Evolutionary conservation across 179 eudicot species (phyloP).

Genomic region (Nepenthes alata): DNA sequence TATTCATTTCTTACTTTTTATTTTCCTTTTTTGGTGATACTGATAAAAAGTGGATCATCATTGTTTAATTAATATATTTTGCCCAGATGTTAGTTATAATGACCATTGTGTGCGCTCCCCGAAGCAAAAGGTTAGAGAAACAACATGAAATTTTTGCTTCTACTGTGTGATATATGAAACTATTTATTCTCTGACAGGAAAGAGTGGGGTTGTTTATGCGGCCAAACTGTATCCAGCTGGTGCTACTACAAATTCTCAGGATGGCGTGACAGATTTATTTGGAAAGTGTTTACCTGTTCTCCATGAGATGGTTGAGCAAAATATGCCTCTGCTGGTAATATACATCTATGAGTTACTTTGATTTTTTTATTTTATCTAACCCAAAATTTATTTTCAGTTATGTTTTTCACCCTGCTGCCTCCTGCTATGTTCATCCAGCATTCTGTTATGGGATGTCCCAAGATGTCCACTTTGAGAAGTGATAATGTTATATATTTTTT

Average conservation of each 20-base stretch:
- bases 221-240: constrained; percentile 97
- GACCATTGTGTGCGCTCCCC: too few relatives aligned
- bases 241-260: constrained; percentile 97
- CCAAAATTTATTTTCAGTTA: too few relatives aligned
- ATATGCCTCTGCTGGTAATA: constrained; percentile 82
- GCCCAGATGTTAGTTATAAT: too few relatives aligned
- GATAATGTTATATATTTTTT: too few relatives aligned
- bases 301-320: constrained; percentile 77
- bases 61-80: too few relatives aligned
- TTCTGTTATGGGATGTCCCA: too few relatives aligned
- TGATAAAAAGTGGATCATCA: too few relatives aligned
- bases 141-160: not conserved
- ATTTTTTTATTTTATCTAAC: not conserved
- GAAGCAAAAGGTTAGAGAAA: not conserved
- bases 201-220: constrained; percentile 73
- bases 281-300: constrained; percentile 88
- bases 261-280: constrained; percentile 92
- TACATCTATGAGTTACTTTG: not conserved
- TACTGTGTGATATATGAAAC: not conserved
- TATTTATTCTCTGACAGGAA: constrained; percentile 29
- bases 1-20: too few relatives aligned
- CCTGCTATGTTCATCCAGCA: too few relatives aligned
- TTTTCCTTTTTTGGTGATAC: too few relatives aligned
- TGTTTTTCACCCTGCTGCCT: too few relatives aligned
- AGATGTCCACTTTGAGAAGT: too few relatives aligned